Evolutionary conservation across 2,329 filamentous ascomycete genomes (phyloP), one percentile per base, ranked within the genome.

Genomic region (Lasiodiplodia gonubiensis): DNA sequence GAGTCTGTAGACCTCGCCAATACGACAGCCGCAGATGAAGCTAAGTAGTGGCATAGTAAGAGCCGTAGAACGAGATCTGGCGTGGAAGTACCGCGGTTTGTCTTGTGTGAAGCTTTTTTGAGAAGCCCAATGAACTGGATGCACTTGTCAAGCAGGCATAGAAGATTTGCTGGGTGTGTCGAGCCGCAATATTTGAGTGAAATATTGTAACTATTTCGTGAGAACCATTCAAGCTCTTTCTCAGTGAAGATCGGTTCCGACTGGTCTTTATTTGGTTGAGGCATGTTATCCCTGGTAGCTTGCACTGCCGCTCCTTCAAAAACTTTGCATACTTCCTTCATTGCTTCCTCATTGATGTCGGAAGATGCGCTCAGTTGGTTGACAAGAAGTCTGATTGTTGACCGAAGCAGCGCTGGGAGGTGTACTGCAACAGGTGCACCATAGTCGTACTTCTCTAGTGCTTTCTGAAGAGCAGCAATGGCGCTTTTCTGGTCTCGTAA

Each of bases 191-290:
- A 83, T 69, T 88, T 87, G 4, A 94, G 78, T 0, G 89, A 89
- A 7, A 93, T 77, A 71, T 95, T 96, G 80, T 96, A 97, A 1
- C 90, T 86, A 70, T 92, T 94, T 70, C 89, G 89, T 46, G 89
- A 90, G 75, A 97, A 94, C 93, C 93, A 97, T 71, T 94, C 86
- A 3, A 96, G 82, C 72, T 97, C 93, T 3, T 83, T 76, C 0
- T 84, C 68, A 0, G 85, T 86, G 73, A 93, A 93, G 0, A 73
- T 64, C 1, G 84, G 66, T 37, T 66, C 74, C 0, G 82, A 67
- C 69, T 79, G 86, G 37, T 79, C 77, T 10, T 80, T 82, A 21
- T 80, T 14, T 46, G 42, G 42, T 10, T n/a, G 72, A 49, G 72
- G 75, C 70, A 80, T 80, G 63, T 74, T 80, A 2, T 73, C 79